Base-by-base conservation (phyloP, 805 yeast genomes). In the Saccharomycopsis babjevae region DNA sequence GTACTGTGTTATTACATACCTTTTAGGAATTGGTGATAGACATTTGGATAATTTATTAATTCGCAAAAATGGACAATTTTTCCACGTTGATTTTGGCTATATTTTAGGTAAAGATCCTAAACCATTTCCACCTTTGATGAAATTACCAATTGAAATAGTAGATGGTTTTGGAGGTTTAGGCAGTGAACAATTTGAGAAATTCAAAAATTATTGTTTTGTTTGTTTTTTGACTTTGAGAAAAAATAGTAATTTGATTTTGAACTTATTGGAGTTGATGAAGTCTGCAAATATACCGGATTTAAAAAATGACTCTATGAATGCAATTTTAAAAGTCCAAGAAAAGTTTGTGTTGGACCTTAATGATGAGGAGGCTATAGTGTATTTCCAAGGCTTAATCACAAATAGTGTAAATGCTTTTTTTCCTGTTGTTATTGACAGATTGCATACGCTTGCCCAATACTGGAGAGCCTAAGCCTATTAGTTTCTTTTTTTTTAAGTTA, bases 91-190 rank as follows among this genome's bases (percentile, higher is more conserved):
- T 73, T 94, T 89, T 72, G 99, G 99, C 0, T 94, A 94, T 69
- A 93, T 94, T 57, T 75, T 94, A 59, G 99, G 99, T 0, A 85
- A 92, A 59, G 99, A 94, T 71, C 99, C 99, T 1, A 94, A 94
- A 71, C 98, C 98, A 15, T 94, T 94, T 74, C 98, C 99, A 15
- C 99, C 99, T 0, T 78, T 93, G 74, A 94, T 94, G 97, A 94
- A 94, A 69, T 76, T 94, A 43, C 99, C 99, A 0, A 94, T 94
- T 50, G 99, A 94, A 72, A 87, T 94, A 18, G 88, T 94, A 50
- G 99, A 94, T 66, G 98, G 97, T 0, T 94, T 94, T 90, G 99
- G 99, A 1, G 99, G 98, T 0, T 80, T 89, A 57, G 79, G 81
- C 64, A 90, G 93, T 57, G 88, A 86, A 52, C 92, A 93, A 71